phyloP scores from a whole-genome alignment of 2,329 filamentous ascomycete species.

The Alternaria tenuissima region DNA sequence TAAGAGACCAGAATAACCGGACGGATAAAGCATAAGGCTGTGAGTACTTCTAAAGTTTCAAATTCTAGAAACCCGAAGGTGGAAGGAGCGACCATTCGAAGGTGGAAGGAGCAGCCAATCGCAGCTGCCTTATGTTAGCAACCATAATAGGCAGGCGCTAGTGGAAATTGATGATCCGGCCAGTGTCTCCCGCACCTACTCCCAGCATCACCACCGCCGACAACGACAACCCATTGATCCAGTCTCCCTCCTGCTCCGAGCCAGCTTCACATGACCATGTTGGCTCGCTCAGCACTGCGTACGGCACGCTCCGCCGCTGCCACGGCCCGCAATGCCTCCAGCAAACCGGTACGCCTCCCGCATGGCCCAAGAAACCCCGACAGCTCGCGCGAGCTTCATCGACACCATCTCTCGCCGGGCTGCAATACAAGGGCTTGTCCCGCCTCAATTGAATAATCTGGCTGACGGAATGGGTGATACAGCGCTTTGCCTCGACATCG shows the following conservation, averaged over 20 bases:
- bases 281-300: conserved; percentile 91
- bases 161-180: neutral
- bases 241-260: conserved; percentile 45
- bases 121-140: neutral
- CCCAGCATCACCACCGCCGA: conserved; percentile 38
- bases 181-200: conserved; percentile 14
- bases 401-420: conserved; percentile 29
- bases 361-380: conserved; percentile 32
- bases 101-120: neutral
- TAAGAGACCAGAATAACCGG: too few relatives aligned
- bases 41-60: too few relatives aligned
- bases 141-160: too few relatives aligned
- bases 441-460: conserved; percentile 38
- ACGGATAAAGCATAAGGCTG: too few relatives aligned
- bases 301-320: conserved; percentile 84
- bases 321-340: conserved; percentile 72
- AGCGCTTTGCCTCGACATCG: conserved; percentile 73
- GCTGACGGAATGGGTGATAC: conserved; percentile 45
- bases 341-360: conserved; percentile 56
- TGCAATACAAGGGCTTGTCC: conserved; percentile 21
- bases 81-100: neutral
- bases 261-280: conserved; percentile 71
- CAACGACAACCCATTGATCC: conserved; percentile 43
- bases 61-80: neutral
- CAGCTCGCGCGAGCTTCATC: conserved; percentile 41